Evolutionary conservation across 441 rosid genomes (phyloP).

Genomic region (Jatropha podagrica): DNA sequence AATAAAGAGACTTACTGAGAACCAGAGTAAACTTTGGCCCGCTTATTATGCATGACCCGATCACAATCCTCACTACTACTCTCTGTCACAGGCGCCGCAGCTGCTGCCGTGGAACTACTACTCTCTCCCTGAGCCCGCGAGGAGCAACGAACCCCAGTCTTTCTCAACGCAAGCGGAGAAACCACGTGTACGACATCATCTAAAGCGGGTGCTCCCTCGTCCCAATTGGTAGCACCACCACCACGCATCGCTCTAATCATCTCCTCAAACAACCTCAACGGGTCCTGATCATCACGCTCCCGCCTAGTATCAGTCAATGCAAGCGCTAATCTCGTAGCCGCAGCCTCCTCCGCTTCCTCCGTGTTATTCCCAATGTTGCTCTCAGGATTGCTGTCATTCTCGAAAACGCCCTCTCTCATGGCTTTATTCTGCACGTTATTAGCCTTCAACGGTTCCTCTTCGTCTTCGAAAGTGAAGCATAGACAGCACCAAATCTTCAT

Average conservation of each 20-base stretch:
- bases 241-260: constrained; percentile 38
- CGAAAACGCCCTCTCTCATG: constrained; percentile 43
- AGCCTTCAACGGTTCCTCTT: constrained; percentile 23
- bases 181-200: constrained; percentile 19
- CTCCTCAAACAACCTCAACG: constrained; percentile 36
- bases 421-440: neutral
- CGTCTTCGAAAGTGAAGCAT: constrained; percentile 56
- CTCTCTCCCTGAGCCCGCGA: constrained; percentile 54
- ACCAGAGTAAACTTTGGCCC: constrained; percentile 65
- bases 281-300: constrained; percentile 20
- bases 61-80: constrained; percentile 37
- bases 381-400: constrained; percentile 32
- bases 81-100: constrained; percentile 24
- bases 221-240: constrained; percentile 32
- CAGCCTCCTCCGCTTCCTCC: constrained; percentile 27
- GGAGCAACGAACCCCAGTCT: constrained; percentile 21
- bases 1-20: constrained; percentile 50
- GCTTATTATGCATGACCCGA: constrained; percentile 69
- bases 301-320: constrained; percentile 10
- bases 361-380: constrained; percentile 26
- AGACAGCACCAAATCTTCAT: constrained; percentile 86
- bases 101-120: constrained; percentile 39
- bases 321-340: constrained; percentile 19
- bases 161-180: constrained; percentile 24
- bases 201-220: constrained; percentile 5